A percentile compares a stretch with the other conserved stretches of the same genome.
Conservation (phyloP, 768 basidiomycete genomes). For the Cantharellus anzutake region DNA sequence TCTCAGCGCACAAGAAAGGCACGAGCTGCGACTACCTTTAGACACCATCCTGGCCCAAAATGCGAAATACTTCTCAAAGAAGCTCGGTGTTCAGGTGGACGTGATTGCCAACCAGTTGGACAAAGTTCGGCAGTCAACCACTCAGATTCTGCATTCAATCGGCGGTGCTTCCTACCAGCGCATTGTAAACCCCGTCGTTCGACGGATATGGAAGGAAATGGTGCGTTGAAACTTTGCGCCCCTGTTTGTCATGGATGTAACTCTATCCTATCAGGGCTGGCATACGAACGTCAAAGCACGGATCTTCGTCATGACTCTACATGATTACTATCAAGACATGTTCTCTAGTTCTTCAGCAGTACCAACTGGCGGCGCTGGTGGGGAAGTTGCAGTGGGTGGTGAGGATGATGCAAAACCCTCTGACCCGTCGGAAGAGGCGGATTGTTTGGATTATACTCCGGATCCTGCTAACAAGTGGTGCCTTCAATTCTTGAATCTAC, state of each 20-base stretch:
- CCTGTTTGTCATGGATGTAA: neutral
- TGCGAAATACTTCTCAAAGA: neutral
- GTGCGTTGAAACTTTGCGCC: neutral
- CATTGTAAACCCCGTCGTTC: neutral
- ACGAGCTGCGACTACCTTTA: neutral
- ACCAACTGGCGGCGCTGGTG: neutral
- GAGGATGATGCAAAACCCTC: neutral
- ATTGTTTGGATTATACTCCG: neutral
- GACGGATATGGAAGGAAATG: neutral
- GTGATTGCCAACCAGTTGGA: neutral
- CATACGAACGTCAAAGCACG: neutral
- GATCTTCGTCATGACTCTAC: neutral
- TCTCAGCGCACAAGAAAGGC: neutral
- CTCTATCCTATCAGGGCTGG: neutral
- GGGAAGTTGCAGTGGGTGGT: neutral
- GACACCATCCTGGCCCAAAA: neutral
- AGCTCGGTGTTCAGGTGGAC: neutral
- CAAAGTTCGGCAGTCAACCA: neutral
- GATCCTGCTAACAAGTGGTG: neutral
- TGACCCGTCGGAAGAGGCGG: neutral
- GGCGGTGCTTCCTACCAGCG: neutral
- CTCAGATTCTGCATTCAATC: neutral
- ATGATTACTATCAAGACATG: neutral
- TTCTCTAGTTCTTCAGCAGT: neutral
- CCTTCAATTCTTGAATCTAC: neutral